Conservation (phyloP, 176 grass and related monocot species). For the Stipa capillata region DNA sequence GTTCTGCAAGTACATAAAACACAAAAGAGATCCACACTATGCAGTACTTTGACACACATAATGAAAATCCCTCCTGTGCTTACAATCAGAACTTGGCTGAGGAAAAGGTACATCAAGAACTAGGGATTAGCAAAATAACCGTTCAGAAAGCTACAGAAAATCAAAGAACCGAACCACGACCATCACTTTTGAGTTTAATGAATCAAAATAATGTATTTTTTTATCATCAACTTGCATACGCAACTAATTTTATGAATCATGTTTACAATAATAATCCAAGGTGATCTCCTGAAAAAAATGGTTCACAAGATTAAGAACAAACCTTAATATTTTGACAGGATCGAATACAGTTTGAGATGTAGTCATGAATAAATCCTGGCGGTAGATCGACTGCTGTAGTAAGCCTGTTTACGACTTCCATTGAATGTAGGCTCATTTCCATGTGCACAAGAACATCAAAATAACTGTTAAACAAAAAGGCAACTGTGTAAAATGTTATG, state of each 20-base stretch:
- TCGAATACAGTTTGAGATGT: constrained; percentile 93
- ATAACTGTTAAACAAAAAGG: constrained; percentile 50
- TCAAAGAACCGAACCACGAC: neutral
- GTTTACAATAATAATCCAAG: neutral
- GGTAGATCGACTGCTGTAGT: constrained; percentile 78
- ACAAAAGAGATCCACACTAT: neutral
- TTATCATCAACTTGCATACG: no score
- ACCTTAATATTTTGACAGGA: constrained; percentile 92
- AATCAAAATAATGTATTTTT: neutral
- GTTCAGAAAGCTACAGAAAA: neutral
- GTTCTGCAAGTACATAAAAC: neutral
- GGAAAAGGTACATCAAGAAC: neutral
- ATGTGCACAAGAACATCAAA: constrained; percentile 85
- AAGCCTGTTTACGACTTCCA: constrained; percentile 99
- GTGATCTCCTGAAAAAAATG: neutral
- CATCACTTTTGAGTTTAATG: neutral
- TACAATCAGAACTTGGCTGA: neutral
- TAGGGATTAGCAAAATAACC: neutral
- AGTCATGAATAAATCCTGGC: constrained; percentile 85
- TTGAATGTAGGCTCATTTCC: constrained; percentile 98
- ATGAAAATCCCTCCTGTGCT: neutral
- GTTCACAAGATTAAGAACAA: constrained; percentile 6
- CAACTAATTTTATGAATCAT: constrained; percentile 19
- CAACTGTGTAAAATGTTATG: constrained; percentile 4
- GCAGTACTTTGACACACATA: neutral